Evolutionary conservation across 495 filamentous ascomycete species (phyloP).

Genomic region (Penicillium malachiteum): DNA sequence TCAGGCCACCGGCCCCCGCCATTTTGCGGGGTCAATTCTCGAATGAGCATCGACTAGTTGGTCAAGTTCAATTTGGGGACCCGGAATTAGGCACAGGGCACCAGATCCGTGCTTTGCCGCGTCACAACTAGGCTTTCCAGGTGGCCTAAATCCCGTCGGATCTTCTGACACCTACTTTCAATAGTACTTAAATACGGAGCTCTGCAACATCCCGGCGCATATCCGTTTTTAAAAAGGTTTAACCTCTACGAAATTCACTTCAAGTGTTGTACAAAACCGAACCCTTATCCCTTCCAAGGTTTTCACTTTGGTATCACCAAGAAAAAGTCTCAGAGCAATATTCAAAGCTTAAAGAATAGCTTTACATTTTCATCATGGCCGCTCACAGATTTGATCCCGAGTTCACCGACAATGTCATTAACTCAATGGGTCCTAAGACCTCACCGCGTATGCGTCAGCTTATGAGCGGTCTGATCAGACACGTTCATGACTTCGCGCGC

Average conservation of each 20-base stretch:
- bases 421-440: constrained; percentile 67
- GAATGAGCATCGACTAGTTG: constrained; percentile 24
- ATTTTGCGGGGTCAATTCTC: constrained; percentile 23
- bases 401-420: constrained; percentile 69
- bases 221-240: neutral
- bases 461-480: constrained; percentile 42
- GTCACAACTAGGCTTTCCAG: constrained; percentile 1
- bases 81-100: constrained; percentile 3
- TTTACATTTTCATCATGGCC: constrained; percentile 26
- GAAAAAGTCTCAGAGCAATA: neutral
- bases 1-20: constrained; percentile 14
- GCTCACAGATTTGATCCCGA: constrained; percentile 51
- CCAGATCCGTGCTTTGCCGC: constrained; percentile 2
- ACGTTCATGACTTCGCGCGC: constrained; percentile 49
- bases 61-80: constrained; percentile 14
- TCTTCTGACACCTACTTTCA: neutral
- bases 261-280: neutral
- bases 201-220: constrained; percentile 1
- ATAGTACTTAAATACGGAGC: neutral
- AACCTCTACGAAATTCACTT: neutral
- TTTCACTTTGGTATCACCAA: neutral
- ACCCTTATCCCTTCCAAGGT: too few relatives aligned
- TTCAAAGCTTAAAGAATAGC: neutral
- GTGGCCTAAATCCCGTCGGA: constrained; percentile 4
- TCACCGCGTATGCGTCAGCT: constrained; percentile 51